phyloP scores from a whole-genome alignment of 805 yeast genomes.

The Candida arabinofermentans region DNA sequence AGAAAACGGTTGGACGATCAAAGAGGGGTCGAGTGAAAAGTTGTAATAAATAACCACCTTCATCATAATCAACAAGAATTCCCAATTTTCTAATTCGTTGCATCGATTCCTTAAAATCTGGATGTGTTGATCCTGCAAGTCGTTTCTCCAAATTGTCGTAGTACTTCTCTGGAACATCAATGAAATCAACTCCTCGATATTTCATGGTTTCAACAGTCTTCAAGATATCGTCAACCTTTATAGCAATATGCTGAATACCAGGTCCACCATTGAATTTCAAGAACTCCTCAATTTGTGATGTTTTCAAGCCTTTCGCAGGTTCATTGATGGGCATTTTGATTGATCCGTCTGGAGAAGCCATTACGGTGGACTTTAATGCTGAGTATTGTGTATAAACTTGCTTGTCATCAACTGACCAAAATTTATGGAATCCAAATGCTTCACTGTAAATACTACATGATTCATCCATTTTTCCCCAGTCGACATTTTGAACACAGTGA shows the following conservation, averaged over 20 bases:
- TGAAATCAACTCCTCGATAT: slow-evolving; percentile 67
- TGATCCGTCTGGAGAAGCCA: slow-evolving; percentile 62
- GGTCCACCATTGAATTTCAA: slow-evolving; percentile 72
- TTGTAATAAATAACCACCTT: slow-evolving; percentile 72
- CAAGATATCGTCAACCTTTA: slow-evolving; percentile 59
- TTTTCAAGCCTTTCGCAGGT: slow-evolving; percentile 65
- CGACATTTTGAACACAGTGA: slow-evolving; percentile 78
- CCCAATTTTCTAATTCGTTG: slow-evolving; percentile 45
- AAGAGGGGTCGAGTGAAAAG: slow-evolving; percentile 72
- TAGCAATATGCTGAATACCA: slow-evolving; percentile 82
- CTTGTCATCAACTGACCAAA: slow-evolving; percentile 81
- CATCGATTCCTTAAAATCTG: slow-evolving; percentile 48
- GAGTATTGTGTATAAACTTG: slow-evolving; percentile 68
- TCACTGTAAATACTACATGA: slow-evolving; percentile 58
- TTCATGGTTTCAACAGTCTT: slow-evolving; percentile 49
- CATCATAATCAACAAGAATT: slow-evolving; percentile 74
- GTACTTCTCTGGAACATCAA: slow-evolving; percentile 53
- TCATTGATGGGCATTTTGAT: slow-evolving; percentile 84
- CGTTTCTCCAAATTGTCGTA: slow-evolving; percentile 48
- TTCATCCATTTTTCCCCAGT: slow-evolving; percentile 59
- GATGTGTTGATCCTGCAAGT: slow-evolving; percentile 36
- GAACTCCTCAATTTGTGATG: slow-evolving; percentile 81
- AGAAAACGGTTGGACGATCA: slow-evolving; percentile 77
- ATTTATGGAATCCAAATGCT: slow-evolving; percentile 69
- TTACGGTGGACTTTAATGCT: slow-evolving; percentile 69